Evolutionary conservation across 2,329 filamentous ascomycete species (phyloP), one percentile per base, ranked within the genome.

Genomic region (Pseudocercospora fijiensis): DNA sequence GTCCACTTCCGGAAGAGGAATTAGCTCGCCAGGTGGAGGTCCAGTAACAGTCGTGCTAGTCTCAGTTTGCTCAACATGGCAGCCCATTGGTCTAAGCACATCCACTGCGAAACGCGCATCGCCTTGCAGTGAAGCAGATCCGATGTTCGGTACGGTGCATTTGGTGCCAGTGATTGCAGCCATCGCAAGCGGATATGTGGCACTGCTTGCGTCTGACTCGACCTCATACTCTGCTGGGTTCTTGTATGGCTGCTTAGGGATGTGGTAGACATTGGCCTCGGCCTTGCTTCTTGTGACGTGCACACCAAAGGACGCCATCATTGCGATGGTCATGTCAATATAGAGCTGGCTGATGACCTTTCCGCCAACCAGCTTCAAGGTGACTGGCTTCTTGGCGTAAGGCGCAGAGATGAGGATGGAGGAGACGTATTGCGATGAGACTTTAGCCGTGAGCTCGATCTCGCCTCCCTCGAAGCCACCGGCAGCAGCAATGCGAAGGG

Each of bases 371-470:
- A 99, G 84, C 45, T 88, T 89, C 69, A 99, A 81, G 0, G 92
- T 97, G 41, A 99, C 93, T 0, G 94, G 91, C 67, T 92, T 88
- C 79, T 96, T 97, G 52, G 95, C 95, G 74, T 98, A 99, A 0
- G 95, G 95, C 0, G 95, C 95, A 64, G 92, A 96, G 91, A 99
- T 96, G 58, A 99, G 83, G 67, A 99, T 88, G 1, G 94, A 97
- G 0, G 95, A 98, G 41, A 99, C 95, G 75, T 98, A 99, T 79
- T 99, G 95, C n/a, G 95, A 98, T 8, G 95, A 99, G 16, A 98
- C 90, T 47, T 95, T 98, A 0, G 95, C 95, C 10, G 93, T 92
- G 62, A 99, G 84, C 75, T 96, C 90, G 71, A 99, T 97, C 27
- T 90, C 83, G 41, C 95, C 95, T 61, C 93, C 94, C 53, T 87